Evolutionary conservation across 441 rosid species (phyloP).

Genomic region (Omphalea diandra): DNA sequence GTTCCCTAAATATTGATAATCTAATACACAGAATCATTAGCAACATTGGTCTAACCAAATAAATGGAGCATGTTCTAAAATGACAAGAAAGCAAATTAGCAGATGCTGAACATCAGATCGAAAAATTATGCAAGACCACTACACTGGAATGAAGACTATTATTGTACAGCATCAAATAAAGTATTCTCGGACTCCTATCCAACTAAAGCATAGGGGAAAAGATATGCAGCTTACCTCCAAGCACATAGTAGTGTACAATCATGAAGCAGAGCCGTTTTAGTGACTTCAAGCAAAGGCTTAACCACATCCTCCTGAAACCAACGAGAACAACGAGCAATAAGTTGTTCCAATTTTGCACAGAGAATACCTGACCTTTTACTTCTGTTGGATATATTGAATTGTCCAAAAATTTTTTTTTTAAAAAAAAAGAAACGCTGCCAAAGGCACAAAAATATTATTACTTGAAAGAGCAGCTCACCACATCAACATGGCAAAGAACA

Average conservation of each 20-base stretch:
- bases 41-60: conserved; percentile 8
- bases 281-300: conserved; percentile 91
- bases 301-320: conserved; percentile 72
- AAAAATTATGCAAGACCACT: not conserved
- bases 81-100: not conserved
- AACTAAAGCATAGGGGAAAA: not conserved
- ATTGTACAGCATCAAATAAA: not conserved
- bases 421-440: not conserved
- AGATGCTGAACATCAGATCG: not conserved
- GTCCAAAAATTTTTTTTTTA: not conserved
- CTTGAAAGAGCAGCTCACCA: conserved; percentile 45
- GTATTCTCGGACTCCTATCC: not conserved
- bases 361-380: not conserved
- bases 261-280: conserved; percentile 86
- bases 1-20: not conserved
- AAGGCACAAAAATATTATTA: conserved; percentile 8
- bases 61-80: not conserved
- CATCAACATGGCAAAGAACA: conserved; percentile 88
- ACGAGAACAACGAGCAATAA: conserved; percentile 21
- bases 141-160: not conserved
- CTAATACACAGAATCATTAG: conserved; percentile 3
- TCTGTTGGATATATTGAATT: not conserved
- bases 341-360: conserved; percentile 11
- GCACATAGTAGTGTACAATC: conserved; percentile 89
- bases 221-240: conserved; percentile 58